Conservation (phyloP, 208 protist species). For the Trypanosoma boissoni region DNA sequence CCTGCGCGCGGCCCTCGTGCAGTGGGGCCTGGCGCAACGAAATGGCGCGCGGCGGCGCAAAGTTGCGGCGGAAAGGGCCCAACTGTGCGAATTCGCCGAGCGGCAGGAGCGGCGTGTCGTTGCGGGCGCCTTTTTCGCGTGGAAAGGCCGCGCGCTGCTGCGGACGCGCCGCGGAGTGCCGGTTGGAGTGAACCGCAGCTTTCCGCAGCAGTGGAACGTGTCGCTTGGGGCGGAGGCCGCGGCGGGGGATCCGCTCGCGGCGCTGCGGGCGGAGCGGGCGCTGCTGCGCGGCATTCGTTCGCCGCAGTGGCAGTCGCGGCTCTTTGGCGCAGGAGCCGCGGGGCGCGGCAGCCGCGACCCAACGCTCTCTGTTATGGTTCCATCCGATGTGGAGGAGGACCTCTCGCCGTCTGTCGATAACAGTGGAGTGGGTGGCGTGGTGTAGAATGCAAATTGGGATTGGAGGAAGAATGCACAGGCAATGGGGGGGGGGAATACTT, state of each 20-base stretch:
- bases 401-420: slow-evolving; percentile 19
- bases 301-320: slow-evolving; percentile 12
- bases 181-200: slow-evolving; percentile 17
- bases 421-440: too few relatives aligned
- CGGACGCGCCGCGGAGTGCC: background rate
- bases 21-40: too few relatives aligned
- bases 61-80: background rate
- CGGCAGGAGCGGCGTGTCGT: slow-evolving; percentile 2
- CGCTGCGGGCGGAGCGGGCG: slow-evolving; percentile 12
- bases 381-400: slow-evolving; percentile 26
- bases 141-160: slow-evolving; percentile 14
- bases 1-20: too few relatives aligned
- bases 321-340: slow-evolving; percentile 9
- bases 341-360: background rate
- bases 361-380: slow-evolving; percentile 8
- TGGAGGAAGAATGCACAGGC: too few relatives aligned
- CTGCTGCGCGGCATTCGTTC: slow-evolving; percentile 12
- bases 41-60: background rate
- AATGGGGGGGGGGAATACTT: too few relatives aligned
- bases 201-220: too few relatives aligned
- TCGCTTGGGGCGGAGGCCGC: background rate
- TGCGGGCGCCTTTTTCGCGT: slow-evolving; percentile 15
- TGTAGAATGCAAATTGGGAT: too few relatives aligned
- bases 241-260: slow-evolving; percentile 6
- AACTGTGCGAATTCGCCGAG: background rate